These are phyloP conservation scores for Emmonsiellopsis sp. DNA, from an alignment of 2,329 filamentous ascomycete genomes.

Conservation along the genomic window DNA sequence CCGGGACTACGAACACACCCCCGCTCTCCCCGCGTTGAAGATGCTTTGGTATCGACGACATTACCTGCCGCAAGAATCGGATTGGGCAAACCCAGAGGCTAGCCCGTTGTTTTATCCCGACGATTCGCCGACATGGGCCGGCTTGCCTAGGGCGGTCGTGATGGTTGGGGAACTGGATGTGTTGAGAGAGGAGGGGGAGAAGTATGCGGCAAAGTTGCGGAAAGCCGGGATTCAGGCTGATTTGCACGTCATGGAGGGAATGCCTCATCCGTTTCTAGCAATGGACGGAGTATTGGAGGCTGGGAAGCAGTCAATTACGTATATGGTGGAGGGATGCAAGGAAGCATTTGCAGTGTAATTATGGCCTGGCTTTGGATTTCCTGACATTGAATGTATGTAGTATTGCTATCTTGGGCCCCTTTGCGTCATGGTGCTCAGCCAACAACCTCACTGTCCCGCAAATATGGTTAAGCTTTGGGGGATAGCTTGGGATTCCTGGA, in stretches of 20 bases:
- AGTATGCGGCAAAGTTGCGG: constrained; percentile 41
- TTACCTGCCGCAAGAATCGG: constrained; percentile 42
- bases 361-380: background rate
- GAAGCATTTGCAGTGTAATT: background rate
- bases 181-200: constrained; percentile 44
- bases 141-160: constrained; percentile 42
- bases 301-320: constrained; percentile 42
- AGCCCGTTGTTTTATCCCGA: constrained; percentile 44
- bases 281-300: constrained; percentile 48
- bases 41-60: constrained; percentile 54
- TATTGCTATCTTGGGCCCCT: no score
- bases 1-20: constrained; percentile 41
- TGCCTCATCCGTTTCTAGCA: constrained; percentile 50
- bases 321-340: constrained; percentile 9
- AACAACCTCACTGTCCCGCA: no score
- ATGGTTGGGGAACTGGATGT: constrained; percentile 50
- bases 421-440: no score
- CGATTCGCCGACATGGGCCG: constrained; percentile 32
- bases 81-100: constrained; percentile 43
- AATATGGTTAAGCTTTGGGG: no score
- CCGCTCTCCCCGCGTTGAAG: constrained; percentile 46
- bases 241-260: constrained; percentile 43
- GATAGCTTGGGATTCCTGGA: no score
- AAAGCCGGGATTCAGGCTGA: constrained; percentile 40
- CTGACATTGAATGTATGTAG: background rate